phyloP scores from a whole-genome alignment of 1,284 basidiomycete species.

The Rhodotorula sp. region DNA sequence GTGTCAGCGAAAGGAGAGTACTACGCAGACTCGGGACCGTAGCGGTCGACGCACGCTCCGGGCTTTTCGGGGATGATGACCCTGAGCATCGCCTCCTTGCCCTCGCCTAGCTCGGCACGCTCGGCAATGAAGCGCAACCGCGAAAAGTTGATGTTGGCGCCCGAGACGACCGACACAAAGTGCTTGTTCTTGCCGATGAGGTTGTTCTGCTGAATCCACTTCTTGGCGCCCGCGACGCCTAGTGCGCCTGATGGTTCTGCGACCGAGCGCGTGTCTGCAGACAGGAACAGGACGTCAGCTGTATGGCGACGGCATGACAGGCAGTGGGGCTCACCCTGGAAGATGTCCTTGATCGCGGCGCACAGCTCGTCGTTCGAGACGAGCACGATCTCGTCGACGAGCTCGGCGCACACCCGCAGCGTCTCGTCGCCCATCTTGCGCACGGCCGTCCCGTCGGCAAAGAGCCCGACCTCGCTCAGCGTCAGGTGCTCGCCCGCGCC shows the following conservation, averaged over 20 bases:
- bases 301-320: background rate
- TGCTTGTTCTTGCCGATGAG: conserved; percentile 78
- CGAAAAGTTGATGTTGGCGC: conserved; percentile 99
- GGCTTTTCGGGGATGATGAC: conserved; percentile 90
- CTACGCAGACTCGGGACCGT: too few relatives aligned
- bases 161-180: conserved; percentile 89
- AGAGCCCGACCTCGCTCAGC: conserved; percentile 88
- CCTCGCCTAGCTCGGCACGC: conserved; percentile 94
- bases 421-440: conserved; percentile 92
- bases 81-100: conserved; percentile 86
- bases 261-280: conserved; percentile 82
- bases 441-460: conserved; percentile 99
- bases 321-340: conserved; percentile 73
- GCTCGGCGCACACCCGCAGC: conserved; percentile 83
- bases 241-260: conserved; percentile 98
- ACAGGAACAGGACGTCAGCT: background rate
- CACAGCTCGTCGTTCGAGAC: conserved; percentile 96
- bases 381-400: conserved; percentile 81
- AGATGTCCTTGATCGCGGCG: conserved; percentile 98
- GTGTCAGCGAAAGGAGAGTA: background rate
- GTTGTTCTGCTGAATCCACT: conserved; percentile 77
- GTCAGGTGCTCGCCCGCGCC: conserved; percentile 75
- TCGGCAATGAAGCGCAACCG: conserved; percentile 95
- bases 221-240: conserved; percentile 87
- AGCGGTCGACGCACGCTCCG: conserved; percentile 65